Evolutionary conservation across 106 monocot species (phyloP).

Genomic region (Allium cepa): DNA sequence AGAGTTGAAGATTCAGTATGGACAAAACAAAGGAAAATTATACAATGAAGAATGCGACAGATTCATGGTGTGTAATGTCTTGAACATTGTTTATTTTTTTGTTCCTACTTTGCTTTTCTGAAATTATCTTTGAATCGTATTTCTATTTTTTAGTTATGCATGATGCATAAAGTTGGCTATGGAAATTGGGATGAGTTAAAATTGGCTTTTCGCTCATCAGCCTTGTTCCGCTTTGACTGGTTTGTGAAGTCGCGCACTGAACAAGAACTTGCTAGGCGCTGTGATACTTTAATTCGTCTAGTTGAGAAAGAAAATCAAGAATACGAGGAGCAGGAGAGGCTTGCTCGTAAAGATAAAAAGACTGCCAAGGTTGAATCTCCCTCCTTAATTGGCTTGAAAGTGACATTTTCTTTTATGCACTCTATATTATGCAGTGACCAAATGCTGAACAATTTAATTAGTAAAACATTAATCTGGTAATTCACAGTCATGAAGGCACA

Average conservation of each 20-base stretch:
- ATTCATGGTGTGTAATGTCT: conserved; percentile 52
- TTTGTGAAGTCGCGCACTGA: conserved; percentile 81
- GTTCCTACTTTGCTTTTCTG: not conserved
- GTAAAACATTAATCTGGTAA: not conserved
- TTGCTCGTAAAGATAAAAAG: conserved; percentile 72
- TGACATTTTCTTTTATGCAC: not conserved
- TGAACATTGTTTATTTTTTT: not conserved
- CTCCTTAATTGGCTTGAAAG: not conserved
- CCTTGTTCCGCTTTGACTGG: conserved; percentile 83
- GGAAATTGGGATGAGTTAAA: conserved; percentile 86
- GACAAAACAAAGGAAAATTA: conserved; percentile 79
- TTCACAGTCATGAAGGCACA: not conserved
- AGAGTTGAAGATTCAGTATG: conserved; percentile 82
- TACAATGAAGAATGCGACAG: conserved; percentile 88
- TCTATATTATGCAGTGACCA: not conserved
- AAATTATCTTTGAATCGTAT: not conserved
- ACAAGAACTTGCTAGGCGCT: conserved; percentile 72
- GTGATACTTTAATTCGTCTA: conserved; percentile 68
- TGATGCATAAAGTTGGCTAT: conserved; percentile 81
- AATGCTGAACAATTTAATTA: not conserved
- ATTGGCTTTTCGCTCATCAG: conserved; percentile 61
- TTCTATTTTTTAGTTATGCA: conserved; percentile 48
- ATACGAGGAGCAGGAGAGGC: conserved; percentile 66
- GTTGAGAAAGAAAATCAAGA: conserved; percentile 89
- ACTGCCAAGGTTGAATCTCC: conserved; percentile 37